These are phyloP conservation scores for Moesziomyces sp. DNA, from an alignment of 1,284 basidiomycete genomes.

Conservation along the genomic window DNA sequence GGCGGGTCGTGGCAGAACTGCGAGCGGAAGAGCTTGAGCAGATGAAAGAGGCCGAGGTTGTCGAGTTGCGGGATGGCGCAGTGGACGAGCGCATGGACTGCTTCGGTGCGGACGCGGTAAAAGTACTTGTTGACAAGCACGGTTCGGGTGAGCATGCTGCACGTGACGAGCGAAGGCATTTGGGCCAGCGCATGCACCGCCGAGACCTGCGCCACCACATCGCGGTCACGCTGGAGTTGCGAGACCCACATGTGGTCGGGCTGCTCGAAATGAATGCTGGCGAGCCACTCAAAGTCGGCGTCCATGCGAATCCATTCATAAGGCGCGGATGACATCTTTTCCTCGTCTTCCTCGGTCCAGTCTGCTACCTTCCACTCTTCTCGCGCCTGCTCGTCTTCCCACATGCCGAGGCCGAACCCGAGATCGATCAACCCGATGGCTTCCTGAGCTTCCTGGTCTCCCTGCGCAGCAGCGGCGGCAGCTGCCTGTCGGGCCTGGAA, in stretches of 20 bases:
- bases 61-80: constrained; percentile 83
- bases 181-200: constrained; percentile 73
- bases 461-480: constrained; percentile 87
- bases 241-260: constrained; percentile 99
- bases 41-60: constrained; percentile 90
- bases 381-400: constrained; percentile 82
- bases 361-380: constrained; percentile 89
- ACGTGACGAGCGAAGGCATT: constrained; percentile 87
- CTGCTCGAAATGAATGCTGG: constrained; percentile 89
- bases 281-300: constrained; percentile 99
- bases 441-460: constrained; percentile 78
- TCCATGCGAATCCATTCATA: constrained; percentile 99
- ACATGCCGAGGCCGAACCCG: constrained; percentile 93
- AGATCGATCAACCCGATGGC: constrained; percentile 94
- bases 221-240: constrained; percentile 92
- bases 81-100: constrained; percentile 85
- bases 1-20: constrained; percentile 80
- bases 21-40: constrained; percentile 91
- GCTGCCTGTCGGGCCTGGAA: constrained; percentile 93
- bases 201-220: constrained; percentile 81
- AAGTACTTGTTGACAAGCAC: constrained; percentile 96
- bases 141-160: constrained; percentile 88
- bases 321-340: constrained; percentile 81
- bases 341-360: constrained; percentile 97
- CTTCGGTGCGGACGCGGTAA: constrained; percentile 95